Conservation (phyloP, 2,329 filamentous ascomycete genomes). For the Alternaria solani region DNA sequence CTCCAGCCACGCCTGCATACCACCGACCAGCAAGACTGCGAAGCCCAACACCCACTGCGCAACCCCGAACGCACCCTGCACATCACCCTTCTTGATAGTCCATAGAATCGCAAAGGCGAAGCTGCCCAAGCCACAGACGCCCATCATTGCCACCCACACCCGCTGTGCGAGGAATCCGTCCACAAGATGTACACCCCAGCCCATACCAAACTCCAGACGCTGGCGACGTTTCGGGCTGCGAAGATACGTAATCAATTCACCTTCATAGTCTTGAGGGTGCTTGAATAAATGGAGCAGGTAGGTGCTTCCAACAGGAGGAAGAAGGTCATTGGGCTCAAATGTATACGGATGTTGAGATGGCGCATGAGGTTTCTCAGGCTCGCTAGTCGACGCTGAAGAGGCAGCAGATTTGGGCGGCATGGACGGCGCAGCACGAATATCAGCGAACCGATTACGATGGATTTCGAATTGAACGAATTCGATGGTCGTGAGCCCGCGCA, state of each 20-base stretch:
- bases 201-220: slow-evolving; percentile 46
- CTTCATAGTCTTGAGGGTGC: slow-evolving; percentile 52
- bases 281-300: slow-evolving; percentile 53
- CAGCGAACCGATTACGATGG: slow-evolving; percentile 52
- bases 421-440: slow-evolving; percentile 49
- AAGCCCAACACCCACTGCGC: slow-evolving; percentile 49
- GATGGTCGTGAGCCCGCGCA: slow-evolving; percentile 49
- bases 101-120: slow-evolving; percentile 47
- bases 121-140: slow-evolving; percentile 44
- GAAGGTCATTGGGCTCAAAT: slow-evolving; percentile 50
- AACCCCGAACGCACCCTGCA: slow-evolving; percentile 53
- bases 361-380: slow-evolving; percentile 19
- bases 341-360: slow-evolving; percentile 43
- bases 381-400: slow-evolving; percentile 16
- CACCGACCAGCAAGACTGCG: slow-evolving; percentile 44
- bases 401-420: slow-evolving; percentile 41
- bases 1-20: slow-evolving; percentile 45
- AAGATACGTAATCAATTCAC: slow-evolving; percentile 48
- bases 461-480: slow-evolving; percentile 53
- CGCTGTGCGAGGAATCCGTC: slow-evolving; percentile 50
- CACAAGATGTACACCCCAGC: slow-evolving; percentile 52
- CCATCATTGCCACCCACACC: slow-evolving; percentile 44
- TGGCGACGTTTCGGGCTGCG: slow-evolving; percentile 46
- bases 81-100: slow-evolving; percentile 42
- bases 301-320: slow-evolving; percentile 49